A percentile compares a stretch with the other conserved stretches of the same genome.
Conservation (phyloP, 805 yeast species). For the Blastobotrys robertii region DNA sequence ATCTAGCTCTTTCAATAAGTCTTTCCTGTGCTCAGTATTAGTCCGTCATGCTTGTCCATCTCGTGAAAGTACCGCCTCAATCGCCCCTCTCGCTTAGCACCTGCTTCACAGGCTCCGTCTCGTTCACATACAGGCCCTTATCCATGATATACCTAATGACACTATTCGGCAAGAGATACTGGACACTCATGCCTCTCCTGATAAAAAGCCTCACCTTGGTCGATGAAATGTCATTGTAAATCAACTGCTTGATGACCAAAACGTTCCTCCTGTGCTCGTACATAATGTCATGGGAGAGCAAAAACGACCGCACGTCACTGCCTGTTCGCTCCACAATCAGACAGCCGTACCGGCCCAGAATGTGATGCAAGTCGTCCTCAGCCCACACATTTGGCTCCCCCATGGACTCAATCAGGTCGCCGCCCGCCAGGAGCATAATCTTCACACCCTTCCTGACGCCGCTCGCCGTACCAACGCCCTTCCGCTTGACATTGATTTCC, state of each 20-base stretch:
- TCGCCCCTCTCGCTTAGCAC: constrained; percentile 36
- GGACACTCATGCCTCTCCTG: constrained; percentile 94
- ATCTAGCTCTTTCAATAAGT: no score
- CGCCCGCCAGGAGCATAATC: constrained; percentile 94
- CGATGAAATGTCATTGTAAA: constrained; percentile 91
- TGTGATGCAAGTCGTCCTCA: constrained; percentile 88
- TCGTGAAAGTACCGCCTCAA: no score
- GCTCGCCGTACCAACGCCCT: constrained; percentile 54
- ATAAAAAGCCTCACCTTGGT: constrained; percentile 89
- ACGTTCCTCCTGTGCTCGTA: constrained; percentile 91
- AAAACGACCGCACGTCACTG: constrained; percentile 84
- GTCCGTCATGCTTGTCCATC: neutral
- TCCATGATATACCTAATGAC: constrained; percentile 94
- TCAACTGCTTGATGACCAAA: constrained; percentile 87
- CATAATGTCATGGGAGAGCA: constrained; percentile 92
- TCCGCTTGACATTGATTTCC: constrained; percentile 82
- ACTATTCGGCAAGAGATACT: constrained; percentile 83
- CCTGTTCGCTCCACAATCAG: constrained; percentile 95
- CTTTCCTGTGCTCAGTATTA: no score
- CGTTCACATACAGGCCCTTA: constrained; percentile 73
- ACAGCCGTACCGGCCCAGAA: constrained; percentile 92
- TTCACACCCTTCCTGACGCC: constrained; percentile 65
- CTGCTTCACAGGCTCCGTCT: constrained; percentile 89
- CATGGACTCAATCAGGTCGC: constrained; percentile 95
- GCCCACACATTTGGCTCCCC: constrained; percentile 99